Base-by-base conservation (phyloP, 2,329 filamentous ascomycete species). In the Passalora sequoiae region DNA sequence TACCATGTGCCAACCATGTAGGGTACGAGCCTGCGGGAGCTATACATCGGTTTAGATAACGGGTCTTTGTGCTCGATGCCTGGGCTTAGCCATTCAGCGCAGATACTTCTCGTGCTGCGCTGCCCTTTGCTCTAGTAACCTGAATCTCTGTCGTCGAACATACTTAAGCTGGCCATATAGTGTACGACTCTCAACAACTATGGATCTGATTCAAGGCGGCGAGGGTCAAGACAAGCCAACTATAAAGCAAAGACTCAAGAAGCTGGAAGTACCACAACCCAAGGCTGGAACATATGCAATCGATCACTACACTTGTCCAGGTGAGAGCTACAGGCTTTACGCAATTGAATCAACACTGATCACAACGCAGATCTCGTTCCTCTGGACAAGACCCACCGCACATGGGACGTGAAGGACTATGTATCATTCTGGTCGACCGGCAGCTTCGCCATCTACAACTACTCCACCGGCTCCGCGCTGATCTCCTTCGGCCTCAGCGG, bases 381-480 rank as follows among this genome's bases (percentile, higher is more conserved):
- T 7, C 15, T 32, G 29, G 13, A 7, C 13, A 32, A 15, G 7
- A 16, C 33, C 7, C 9, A 36, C 19, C 39, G 45, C 16, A 32
- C 28, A 17, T 49, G 46, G 43, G 29, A 35, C 6, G 29, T 13
- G 1, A 38, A 38, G 43, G 35, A 43, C 22, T 49, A 39, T 9
- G 35, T 46, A 5, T 19, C 38, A 9, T 50, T 30, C 30, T 50
- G 47, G 47, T 46, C 40, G 10, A 50, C 47, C 0, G 47, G 47
- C 10, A 37, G 40, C 21, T 50, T 50, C 25, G 47, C 47, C 32
- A 50, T 50, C 8, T 50, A 50, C 24, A 50, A 50, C 30, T 50
- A 50, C 38, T 50, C 47, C 6, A 50, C 47, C 4, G 47, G 47
- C 13, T 47, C 44, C 3, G 47, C 47, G 4, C 29, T 50, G 29